Percentiles rank a stretch among this genome's conserved stretches.
phyloP scores from a whole-genome alignment of 441 rosid species.

The Francoa sonchifolia region DNA sequence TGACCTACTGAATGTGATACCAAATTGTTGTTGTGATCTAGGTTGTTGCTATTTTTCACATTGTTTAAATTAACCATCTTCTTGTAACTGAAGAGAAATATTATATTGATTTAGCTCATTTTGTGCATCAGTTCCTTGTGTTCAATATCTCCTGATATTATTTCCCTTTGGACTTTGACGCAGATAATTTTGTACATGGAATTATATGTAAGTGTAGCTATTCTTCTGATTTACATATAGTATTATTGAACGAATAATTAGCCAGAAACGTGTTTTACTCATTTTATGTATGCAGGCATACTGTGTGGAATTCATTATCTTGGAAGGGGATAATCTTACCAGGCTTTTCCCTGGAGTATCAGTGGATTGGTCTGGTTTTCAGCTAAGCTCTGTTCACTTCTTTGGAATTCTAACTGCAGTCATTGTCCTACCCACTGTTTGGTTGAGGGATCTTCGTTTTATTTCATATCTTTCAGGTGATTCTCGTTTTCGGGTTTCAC shows the following conservation, averaged over 20 bases:
- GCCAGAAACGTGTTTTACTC: too few species aligned
- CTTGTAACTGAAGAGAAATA: too few species aligned
- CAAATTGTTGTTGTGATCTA: too few species aligned
- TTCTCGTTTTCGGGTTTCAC: neutral
- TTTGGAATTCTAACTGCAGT: constrained; percentile 68
- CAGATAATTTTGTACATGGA: constrained; percentile 18
- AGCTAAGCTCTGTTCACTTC: constrained; percentile 53
- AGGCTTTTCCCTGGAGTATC: constrained; percentile 69
- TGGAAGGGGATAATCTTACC: constrained; percentile 86
- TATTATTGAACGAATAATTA: too few species aligned
- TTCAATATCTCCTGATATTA: neutral
- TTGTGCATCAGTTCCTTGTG: too few species aligned
- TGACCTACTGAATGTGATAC: too few species aligned
- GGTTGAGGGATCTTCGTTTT: constrained; percentile 60
- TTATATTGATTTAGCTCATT: too few species aligned
- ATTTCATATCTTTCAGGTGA: constrained; percentile 82
- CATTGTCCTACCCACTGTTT: constrained; percentile 71
- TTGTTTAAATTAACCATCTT: too few species aligned
- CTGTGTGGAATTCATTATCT: constrained; percentile 24
- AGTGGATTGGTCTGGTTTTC: constrained; percentile 38
- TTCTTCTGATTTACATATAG: too few species aligned
- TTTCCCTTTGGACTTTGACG: neutral
- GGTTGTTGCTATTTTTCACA: too few species aligned
- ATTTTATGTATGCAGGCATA: constrained; percentile 12
- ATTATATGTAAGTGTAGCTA: constrained; percentile 13